Evolutionary conservation across 768 basidiomycete genomes (phyloP), one percentile per base, ranked within the genome.

Genomic region (Rhizopogon sp.): DNA sequence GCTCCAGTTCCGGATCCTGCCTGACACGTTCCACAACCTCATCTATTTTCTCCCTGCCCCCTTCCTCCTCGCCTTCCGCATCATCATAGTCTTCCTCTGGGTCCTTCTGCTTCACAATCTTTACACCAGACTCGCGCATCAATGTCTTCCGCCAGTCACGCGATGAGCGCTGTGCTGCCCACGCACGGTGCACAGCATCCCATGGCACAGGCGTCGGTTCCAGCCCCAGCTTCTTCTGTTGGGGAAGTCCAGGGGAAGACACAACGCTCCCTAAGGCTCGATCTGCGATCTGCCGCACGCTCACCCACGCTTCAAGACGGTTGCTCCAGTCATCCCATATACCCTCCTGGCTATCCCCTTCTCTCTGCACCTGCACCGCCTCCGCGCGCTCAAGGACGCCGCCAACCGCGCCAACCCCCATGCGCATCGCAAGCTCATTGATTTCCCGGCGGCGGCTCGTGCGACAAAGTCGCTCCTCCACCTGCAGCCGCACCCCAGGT

Each of bases 341-440:
- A 55, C 41, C 59, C 7, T 55, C 51, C 50, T 39, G 17, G 39
- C 25, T 5, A 17, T n/a, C 45, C 17, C 8, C 52, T 20, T 56
- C 62, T 10, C 20, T 44, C 10, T 62, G 59, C 17, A 51, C 54
- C 37, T 58, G 41, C 20, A 37, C 10, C 25, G 17, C 35, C 5
- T 28, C 54, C 3, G 54, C 56, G 28, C 66, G 60, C 43, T 82
- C 83, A 6, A 91, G 64, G 6, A 73, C 62, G 10, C 91, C 92
- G 9, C 91, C 91, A 6, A 90, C 77, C 0, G 80, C 79, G 35
- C 87, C 88, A 39, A 92, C 76, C 5, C 82, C 91, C 83, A 91
- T 90, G n/a, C 88, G 81, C 77, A 90, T 87, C 0, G 81, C 84
- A 43, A 93, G 71, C 62, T 90, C 85, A 65, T 93, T 93, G 53